Base-by-base conservation (phyloP, 1,284 basidiomycete genomes). In the Neolentinus lepideus region DNA sequence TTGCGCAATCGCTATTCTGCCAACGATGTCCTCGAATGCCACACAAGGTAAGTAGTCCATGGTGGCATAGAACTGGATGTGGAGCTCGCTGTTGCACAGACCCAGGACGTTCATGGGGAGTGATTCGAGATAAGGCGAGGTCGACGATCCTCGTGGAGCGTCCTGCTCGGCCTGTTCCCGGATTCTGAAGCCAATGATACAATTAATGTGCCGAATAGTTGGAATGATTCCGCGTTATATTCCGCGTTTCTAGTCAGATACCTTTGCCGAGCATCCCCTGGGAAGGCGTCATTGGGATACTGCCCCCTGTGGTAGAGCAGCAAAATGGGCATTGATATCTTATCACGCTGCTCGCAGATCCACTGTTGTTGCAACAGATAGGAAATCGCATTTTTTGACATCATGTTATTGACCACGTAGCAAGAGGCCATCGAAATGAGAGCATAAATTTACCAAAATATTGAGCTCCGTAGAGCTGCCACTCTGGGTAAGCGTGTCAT, bases 241-340 rank as follows among this genome's bases (percentile, higher is more conserved):
- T 71, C 53, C 66, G 63, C 52, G 71, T 73, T 63, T 70, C 65
- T 12, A 69, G 62, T 67, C 69, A 72, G 57, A 69, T 63, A 11
- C 71, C 71, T 59, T 69, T 70, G 38, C 71, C 71, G 33, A 73
- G 58, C 31, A 64, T 59, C 52, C 62, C 60, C 56, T 63, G 64
- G n/a, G 71, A 72, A 0, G 71, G 69, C 16, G 67, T 57, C 12
- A 71, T 65, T 16, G 57, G 55, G 25, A 66, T 21, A 14, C 3
- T 3, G 14, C 26, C 14, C 6, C 3, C 21, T 12, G 33, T 10
- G 47, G 24, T 19, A 24, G n/a, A 46, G 19, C 19, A 46, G 9
- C 9, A n/a, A 10, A n/a, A n/a, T n/a, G n/a, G n/a, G n/a, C n/a
- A n/a, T n/a, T n/a, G n/a, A n/a, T n/a, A n/a, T n/a, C n/a, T n/a